These are phyloP conservation scores for Zygoascus sp. DNA, from an alignment of 1,139 yeast genomes.

Conservation along the genomic window DNA sequence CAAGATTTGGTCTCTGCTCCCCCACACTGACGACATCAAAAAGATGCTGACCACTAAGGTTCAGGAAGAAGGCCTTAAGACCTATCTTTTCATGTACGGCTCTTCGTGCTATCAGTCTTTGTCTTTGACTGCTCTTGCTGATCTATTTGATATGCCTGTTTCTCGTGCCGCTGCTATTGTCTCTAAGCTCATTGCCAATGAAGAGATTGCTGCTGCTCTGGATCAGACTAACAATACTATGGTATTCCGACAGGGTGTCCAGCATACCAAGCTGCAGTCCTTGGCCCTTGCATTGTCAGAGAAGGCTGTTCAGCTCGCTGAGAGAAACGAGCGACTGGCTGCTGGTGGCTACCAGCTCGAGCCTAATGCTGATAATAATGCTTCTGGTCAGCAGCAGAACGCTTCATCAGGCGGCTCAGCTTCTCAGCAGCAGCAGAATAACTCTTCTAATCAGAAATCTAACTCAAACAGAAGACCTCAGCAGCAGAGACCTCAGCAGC, in stretches of 20 bases:
- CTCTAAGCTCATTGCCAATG: constrained; percentile 68
- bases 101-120: constrained; percentile 63
- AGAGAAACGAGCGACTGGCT: constrained; percentile 80
- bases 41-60: constrained; percentile 69
- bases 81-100: constrained; percentile 82
- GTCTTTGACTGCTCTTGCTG: constrained; percentile 61
- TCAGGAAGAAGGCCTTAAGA: constrained; percentile 85
- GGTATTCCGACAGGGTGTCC: constrained; percentile 67
- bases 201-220: constrained; percentile 67
- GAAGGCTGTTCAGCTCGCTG: constrained; percentile 74
- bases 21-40: constrained; percentile 59
- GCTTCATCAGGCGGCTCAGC: constrained; percentile 11
- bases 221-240: constrained; percentile 55
- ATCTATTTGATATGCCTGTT: constrained; percentile 59
- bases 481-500: constrained; percentile 10
- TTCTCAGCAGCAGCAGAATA: constrained; percentile 12
- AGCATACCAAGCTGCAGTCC: constrained; percentile 80
- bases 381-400: constrained; percentile 5
- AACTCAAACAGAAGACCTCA: constrained; percentile 4
- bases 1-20: constrained; percentile 85
- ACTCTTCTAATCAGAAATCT: background rate
- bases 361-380: background rate
- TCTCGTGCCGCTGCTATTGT: constrained; percentile 56
- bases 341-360: constrained; percentile 59
- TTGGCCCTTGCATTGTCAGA: constrained; percentile 85